phyloP scores from a whole-genome alignment of 2,329 filamentous ascomycete species.

The Aspergillus calidoustus region DNA sequence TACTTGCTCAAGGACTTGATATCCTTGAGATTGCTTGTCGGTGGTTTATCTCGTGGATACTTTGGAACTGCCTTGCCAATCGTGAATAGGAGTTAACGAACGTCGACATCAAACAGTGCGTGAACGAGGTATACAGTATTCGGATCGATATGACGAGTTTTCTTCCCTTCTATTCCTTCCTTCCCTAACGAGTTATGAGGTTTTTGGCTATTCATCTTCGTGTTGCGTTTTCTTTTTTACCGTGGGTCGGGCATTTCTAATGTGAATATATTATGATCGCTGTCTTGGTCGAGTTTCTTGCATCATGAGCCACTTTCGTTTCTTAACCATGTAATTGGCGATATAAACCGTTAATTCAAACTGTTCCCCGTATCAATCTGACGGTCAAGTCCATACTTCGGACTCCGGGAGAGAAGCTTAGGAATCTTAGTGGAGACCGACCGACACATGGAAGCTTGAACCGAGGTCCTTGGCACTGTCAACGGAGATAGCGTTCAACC shows the following conservation, averaged over 20 bases:
- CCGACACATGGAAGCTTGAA: neutral
- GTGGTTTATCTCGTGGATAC: neutral
- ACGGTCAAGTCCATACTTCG: neutral
- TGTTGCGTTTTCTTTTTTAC: neutral
- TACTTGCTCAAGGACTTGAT: neutral
- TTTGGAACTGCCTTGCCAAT: conserved; percentile 7
- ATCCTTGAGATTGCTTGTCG: neutral
- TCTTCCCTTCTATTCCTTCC: neutral
- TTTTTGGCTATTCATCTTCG: neutral
- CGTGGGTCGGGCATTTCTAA: neutral
- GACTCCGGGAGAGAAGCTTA: neutral
- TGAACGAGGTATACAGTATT: neutral
- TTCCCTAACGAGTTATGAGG: conserved; percentile 10
- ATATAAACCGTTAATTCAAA: neutral
- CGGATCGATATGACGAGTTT: neutral
- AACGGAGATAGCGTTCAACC: neutral
- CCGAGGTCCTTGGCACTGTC: neutral
- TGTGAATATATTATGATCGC: neutral
- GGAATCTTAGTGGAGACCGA: neutral
- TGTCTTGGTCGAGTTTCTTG: neutral
- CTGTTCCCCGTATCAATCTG: neutral
- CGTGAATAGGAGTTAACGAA: conserved; percentile 12
- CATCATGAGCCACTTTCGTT: neutral
- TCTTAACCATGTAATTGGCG: neutral
- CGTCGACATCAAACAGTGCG: conserved; percentile 4